Base-by-base conservation (phyloP, 768 basidiomycete species). In the Naganishia randhawae region DNA sequence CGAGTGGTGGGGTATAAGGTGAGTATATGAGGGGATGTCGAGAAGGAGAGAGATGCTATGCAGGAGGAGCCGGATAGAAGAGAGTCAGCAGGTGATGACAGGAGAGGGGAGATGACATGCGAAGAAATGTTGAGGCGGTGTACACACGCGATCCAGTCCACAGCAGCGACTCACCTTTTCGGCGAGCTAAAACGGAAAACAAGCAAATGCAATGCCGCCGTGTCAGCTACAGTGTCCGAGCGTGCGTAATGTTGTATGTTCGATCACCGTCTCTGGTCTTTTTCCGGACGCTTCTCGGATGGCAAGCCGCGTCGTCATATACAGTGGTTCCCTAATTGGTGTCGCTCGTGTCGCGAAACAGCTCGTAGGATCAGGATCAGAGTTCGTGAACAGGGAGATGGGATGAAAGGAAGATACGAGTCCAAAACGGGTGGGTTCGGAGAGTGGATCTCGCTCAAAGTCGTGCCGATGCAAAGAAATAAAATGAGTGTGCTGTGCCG, bases 41-140 rank as follows among this genome's bases (percentile, higher is more conserved):
- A 55, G 54, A 33, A 35, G 35, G 33, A 22, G 13, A 33, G n/a
- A 55, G 22, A 55, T 55, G 33, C 33, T 32, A 35, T 55, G 54
- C 32, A 55, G 35, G n/a, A 35, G n/a, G 54, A 37, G 54, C 17
- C n/a, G 54, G n/a, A 51, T 35, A 33, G 29, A 8, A 50, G 25
- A 53, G 51, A 48, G 54, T 55, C 54, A 55, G 54, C 54, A 32
- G 54, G 32, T 55, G 54, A 55, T 35, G 54, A 22, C 51, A 33
- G 16, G 51, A 29, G 17, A 2, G 5, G 19, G 35, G 13, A 35
- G 54, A 55, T 55, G 54, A 35, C 33, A 35, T 32, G 54, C 10
- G 33, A 55, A 35, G 54, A 55, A 32, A 22, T 22, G 31, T 19
- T 35, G 54, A 55, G 54, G 54, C 54, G 54, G 54, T 55, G 54